These are phyloP conservation scores for Chaetomiaceae sp. DNA, from an alignment of 2,329 filamentous ascomycete genomes.

Conservation along the genomic window DNA sequence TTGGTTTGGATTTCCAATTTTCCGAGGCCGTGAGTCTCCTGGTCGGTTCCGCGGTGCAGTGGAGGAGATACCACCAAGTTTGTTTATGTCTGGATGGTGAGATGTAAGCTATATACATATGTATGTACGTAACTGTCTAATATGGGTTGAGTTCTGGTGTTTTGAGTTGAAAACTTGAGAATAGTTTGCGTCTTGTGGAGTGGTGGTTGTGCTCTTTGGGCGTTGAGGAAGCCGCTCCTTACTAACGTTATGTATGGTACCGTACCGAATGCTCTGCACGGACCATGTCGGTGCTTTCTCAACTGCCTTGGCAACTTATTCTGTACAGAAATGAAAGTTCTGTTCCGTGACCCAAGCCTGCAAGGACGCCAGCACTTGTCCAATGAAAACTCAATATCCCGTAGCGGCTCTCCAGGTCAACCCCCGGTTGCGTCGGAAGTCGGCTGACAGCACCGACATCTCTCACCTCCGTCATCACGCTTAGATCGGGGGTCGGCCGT, in stretches of 20 bases:
- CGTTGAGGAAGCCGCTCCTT: too few species aligned
- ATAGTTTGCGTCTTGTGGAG: not conserved
- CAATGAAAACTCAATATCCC: too few species aligned
- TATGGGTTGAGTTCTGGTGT: not conserved
- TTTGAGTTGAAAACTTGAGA: too few species aligned
- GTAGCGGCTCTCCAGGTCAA: too few species aligned
- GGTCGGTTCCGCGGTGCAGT: slow-evolving; percentile 9
- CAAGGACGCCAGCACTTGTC: too few species aligned
- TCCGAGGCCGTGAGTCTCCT: not conserved
- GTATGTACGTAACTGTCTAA: slow-evolving; percentile 13
- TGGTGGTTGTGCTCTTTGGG: too few species aligned
- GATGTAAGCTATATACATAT: not conserved
- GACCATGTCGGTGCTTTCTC: too few species aligned
- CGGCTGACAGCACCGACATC: slow-evolving; percentile 15
- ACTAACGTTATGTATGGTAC: too few species aligned
- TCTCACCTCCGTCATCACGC: not conserved
- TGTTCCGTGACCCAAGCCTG: too few species aligned
- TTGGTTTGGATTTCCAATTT: not conserved
- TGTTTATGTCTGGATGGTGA: not conserved
- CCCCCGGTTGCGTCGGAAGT: not conserved
- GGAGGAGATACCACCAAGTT: slow-evolving; percentile 20
- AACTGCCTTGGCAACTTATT: too few species aligned
- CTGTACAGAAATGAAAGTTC: too few species aligned
- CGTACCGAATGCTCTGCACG: too few species aligned
- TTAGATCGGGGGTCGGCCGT: slow-evolving; percentile 21